These are phyloP conservation scores for Aspergillus costaricaensis DNA, from an alignment of 2,329 filamentous ascomycete species.

Conservation along the genomic window DNA sequence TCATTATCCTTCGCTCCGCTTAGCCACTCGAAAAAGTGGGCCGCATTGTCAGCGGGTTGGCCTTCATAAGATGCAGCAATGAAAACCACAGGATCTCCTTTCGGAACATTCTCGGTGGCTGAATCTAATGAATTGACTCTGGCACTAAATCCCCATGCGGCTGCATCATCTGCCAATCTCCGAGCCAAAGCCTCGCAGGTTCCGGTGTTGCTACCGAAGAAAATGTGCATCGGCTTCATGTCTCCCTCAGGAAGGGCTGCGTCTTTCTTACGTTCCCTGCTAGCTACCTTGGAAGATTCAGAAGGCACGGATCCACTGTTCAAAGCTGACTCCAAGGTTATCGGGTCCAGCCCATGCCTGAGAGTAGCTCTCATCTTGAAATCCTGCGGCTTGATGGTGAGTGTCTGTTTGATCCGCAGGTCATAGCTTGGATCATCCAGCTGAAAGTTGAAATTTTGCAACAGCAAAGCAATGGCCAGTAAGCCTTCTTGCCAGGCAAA, in stretches of 20 bases:
- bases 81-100: constrained; percentile 63
- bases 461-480: constrained; percentile 61
- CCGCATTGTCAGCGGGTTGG: constrained; percentile 71
- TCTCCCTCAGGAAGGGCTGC: constrained; percentile 8
- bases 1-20: constrained; percentile 53
- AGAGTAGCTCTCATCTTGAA: constrained; percentile 63
- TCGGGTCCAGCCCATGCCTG: constrained; percentile 51
- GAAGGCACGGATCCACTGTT: constrained; percentile 17
- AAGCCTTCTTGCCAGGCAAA: constrained; percentile 76
- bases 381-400: constrained; percentile 51
- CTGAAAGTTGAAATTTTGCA: constrained; percentile 71
- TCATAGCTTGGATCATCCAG: constrained; percentile 58
- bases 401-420: constrained; percentile 39
- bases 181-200: constrained; percentile 72
- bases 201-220: constrained; percentile 73
- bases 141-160: constrained; percentile 61
- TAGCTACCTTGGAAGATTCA: constrained; percentile 11
- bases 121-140: constrained; percentile 61
- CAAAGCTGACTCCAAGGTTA: constrained; percentile 44
- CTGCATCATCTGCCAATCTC: constrained; percentile 61
- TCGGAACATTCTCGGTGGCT: constrained; percentile 62
- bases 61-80: constrained; percentile 75
- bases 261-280: constrained; percentile 25
- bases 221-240: constrained; percentile 60
- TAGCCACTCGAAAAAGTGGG: constrained; percentile 68